Evolutionary conservation across 306 rosid genomes (phyloP), one percentile per base, ranked within the genome.

Genomic region (Quercus robur): DNA sequence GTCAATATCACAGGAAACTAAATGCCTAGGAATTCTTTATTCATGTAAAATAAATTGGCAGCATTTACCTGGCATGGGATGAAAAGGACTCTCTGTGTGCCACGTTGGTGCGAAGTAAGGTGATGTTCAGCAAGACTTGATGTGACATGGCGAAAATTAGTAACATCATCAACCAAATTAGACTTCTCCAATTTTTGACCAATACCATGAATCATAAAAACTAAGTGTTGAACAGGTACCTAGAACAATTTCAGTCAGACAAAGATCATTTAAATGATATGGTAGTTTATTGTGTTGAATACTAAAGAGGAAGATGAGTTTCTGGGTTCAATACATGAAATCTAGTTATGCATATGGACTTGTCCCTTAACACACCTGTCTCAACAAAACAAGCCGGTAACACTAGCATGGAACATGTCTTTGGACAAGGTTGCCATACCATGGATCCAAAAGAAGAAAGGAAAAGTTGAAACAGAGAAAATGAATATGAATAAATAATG

Each of bases 161-260:
- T 86, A 81, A 95, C 98, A 66, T 95, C 99, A 75, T 95, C 99
- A 70, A 95, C 99, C 87, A 95, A 85, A 91, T 95, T 95, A 81
- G 99, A 95, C 56, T 95, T 95, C 84, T 95, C 98, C 90, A n/a
- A n/a, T n/a, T n/a, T n/a, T n/a, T n/a, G n/a, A n/a, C n/a, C n/a
- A n/a, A n/a, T n/a, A n/a, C n/a, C n/a, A n/a, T n/a, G n/a, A n/a
- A n/a, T n/a, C n/a, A n/a, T n/a, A n/a, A n/a, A n/a, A n/a, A n/a
- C n/a, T n/a, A n/a, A n/a, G n/a, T n/a, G n/a, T n/a, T n/a, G n/a
- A n/a, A n/a, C n/a, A n/a, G n/a, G n/a, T n/a, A n/a, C n/a, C n/a
- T n/a, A n/a, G n/a, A n/a, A n/a, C n/a, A n/a, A n/a, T n/a, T n/a
- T n/a, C n/a, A n/a, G n/a, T n/a, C n/a, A n/a, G n/a, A n/a, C n/a